phyloP scores from a whole-genome alignment of 148 eudicot species.

The Suaeda aralocaspica region DNA sequence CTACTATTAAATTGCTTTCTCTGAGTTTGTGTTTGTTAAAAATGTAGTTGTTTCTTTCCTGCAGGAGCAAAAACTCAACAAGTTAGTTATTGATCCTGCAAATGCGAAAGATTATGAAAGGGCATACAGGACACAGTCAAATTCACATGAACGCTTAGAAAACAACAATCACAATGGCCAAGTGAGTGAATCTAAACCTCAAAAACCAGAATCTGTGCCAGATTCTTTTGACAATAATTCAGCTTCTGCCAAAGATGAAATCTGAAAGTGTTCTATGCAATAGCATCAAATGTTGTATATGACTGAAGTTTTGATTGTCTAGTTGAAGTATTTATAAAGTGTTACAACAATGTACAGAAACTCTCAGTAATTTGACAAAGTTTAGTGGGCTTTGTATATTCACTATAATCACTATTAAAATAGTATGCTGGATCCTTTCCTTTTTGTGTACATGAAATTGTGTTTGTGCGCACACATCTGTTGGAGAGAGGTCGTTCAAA shows the following conservation, averaged over 20 bases:
- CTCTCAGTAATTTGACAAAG: background rate
- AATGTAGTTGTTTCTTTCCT: background rate
- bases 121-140: constrained; percentile 52
- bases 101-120: constrained; percentile 84
- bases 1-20: background rate
- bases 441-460: too few relatives aligned
- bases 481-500: too few relatives aligned
- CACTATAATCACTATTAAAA: background rate
- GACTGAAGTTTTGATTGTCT: constrained; percentile 3
- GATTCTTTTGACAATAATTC: constrained; percentile 36
- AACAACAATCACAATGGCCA: constrained; percentile 34
- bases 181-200: constrained; percentile 35
- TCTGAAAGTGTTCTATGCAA: background rate
- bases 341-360: constrained; percentile 25
- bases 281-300: background rate
- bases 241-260: constrained; percentile 17
- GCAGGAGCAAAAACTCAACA: constrained; percentile 75
- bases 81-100: constrained; percentile 65
- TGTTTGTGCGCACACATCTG: too few relatives aligned
- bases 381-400: background rate
- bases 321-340: constrained; percentile 14
- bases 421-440: background rate
- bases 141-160: constrained; percentile 46
- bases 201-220: constrained; percentile 32
- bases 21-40: background rate